Evolutionary conservation across 495 filamentous ascomycete species (phyloP), one percentile per base, ranked within the genome.

Genomic region (Rhizodiscina lignyota): DNA sequence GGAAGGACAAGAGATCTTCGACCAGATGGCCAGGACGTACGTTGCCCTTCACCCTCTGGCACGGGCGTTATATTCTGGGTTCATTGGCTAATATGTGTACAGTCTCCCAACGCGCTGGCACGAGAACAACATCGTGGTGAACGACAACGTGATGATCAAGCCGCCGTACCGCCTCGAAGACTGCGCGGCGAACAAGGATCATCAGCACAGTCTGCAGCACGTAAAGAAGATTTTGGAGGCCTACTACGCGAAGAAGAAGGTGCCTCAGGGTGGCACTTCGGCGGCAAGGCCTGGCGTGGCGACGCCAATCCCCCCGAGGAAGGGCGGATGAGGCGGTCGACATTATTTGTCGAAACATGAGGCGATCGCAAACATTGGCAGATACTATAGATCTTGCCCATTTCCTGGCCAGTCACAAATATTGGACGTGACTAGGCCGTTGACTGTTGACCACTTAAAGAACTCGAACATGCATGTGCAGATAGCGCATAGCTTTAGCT

Each of bases 1-100:
- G 32, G 76, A 79, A 41, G 74, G 65, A 16, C 77, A 82, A 50
- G 77, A 78, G 29, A 62, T 82, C 10, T 82, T 78, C 42, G 73
- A 82, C 56, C 63, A 64, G 2, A 60, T 82, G 34, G 60, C 58
- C 34, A 61, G 70, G 40, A 75, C 68, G 45, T 75, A 43, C 23
- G 57, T 51, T 21, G 27, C 35, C 18, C 27, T 21, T n/a, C 18
- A 26, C 15, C 15, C 29, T 35, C 17, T 8, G 17, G 23, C 20
- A 39, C n/a, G n/a, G n/a, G n/a, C n/a, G n/a, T 19, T 26, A 32
- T 18, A 21, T 41, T 18, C 19, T 37, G 18, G 10, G 27, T 34
- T 38, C n/a, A 1, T 21, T 18, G 22, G 18, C 33, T 42, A 35
- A 42, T 31, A 5, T 17, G 30, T 22, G 19, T 38, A 44, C 27